Percentiles rank a stretch among this genome's conserved stretches.
These are phyloP conservation scores for Medicago lupulina DNA, from an alignment of 306 rosid genomes.

Conservation along the genomic window DNA sequence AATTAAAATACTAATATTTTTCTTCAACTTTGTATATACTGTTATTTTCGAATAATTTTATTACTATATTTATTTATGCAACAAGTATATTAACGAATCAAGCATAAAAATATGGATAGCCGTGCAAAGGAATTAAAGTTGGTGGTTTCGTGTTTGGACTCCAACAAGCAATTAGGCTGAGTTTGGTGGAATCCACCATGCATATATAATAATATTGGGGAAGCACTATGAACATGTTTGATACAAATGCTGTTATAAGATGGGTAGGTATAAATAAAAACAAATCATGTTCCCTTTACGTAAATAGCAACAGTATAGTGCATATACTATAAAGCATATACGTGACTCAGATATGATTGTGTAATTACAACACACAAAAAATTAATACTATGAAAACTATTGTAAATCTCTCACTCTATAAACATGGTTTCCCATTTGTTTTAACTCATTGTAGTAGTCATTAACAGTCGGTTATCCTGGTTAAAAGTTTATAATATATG, in stretches of 20 bases:
- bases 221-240: slow-evolving; percentile 45
- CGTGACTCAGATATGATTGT: neutral
- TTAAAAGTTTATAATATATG: neutral
- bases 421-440: neutral
- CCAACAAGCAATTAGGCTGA: slow-evolving; percentile 57
- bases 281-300: slow-evolving; percentile 27
- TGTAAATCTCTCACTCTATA: neutral
- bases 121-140: slow-evolving; percentile 51
- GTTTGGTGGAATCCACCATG: slow-evolving; percentile 72
- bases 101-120: slow-evolving; percentile 36
- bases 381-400: neutral
- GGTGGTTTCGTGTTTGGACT: slow-evolving; percentile 81
- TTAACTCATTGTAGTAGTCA: neutral
- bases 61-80: neutral
- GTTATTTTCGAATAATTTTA: neutral
- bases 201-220: slow-evolving; percentile 40
- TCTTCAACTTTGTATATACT: too few relatives aligned
- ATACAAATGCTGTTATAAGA: slow-evolving; percentile 36
- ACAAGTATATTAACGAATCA: neutral
- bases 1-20: too few relatives aligned
- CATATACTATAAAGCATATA: neutral
- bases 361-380: neutral
- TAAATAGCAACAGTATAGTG: neutral
- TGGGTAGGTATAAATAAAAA: slow-evolving; percentile 45
- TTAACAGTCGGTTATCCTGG: neutral